Percentiles rank a stretch among this genome's conserved stretches.
Conservation (phyloP, 2,329 filamentous ascomycete genomes). For the Blastomyces gilchristii region DNA sequence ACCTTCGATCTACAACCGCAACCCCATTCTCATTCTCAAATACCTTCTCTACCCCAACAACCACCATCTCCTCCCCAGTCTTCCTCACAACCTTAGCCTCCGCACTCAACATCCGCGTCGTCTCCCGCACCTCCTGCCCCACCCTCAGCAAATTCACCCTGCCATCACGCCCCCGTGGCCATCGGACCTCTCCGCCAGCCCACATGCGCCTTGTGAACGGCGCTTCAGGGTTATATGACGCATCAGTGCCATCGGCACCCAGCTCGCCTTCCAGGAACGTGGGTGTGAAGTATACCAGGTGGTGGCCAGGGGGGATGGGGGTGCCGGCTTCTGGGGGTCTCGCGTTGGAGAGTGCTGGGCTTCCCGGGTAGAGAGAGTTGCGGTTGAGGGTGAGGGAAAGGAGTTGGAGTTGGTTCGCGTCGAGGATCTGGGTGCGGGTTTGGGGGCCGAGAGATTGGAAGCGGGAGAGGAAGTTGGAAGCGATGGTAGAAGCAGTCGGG, state of each 20-base stretch:
- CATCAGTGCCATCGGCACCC: constrained; percentile 52
- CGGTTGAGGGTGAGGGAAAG: constrained; percentile 50
- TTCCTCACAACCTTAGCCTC: constrained; percentile 45
- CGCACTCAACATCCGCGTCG: constrained; percentile 46
- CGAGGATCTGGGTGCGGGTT: constrained; percentile 44
- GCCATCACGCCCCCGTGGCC: constrained; percentile 33
- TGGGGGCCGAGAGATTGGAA: constrained; percentile 35
- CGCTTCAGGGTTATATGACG: constrained; percentile 47
- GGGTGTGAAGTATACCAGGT: constrained; percentile 56
- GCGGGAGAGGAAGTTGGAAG: constrained; percentile 33
- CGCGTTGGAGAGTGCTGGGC: constrained; percentile 18
- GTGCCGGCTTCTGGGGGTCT: constrained; percentile 37
- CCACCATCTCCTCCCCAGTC: constrained; percentile 51
- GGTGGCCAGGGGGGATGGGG: constrained; percentile 49
- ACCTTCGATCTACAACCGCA: constrained; percentile 47
- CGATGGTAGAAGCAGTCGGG: constrained; percentile 25
- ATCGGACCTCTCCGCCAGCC: constrained; percentile 52
- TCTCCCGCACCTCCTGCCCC: constrained; percentile 48
- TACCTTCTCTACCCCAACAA: constrained; percentile 54
- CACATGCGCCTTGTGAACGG: constrained; percentile 58
- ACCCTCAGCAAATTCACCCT: constrained; percentile 38
- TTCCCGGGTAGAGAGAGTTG: constrained; percentile 32
- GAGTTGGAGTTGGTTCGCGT: constrained; percentile 54
- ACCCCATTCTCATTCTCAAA: constrained; percentile 44
- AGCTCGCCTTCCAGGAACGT: constrained; percentile 45